These are phyloP conservation scores for Fusarium napiforme DNA, from an alignment of 2,329 filamentous ascomycete species.

Conservation along the genomic window DNA sequence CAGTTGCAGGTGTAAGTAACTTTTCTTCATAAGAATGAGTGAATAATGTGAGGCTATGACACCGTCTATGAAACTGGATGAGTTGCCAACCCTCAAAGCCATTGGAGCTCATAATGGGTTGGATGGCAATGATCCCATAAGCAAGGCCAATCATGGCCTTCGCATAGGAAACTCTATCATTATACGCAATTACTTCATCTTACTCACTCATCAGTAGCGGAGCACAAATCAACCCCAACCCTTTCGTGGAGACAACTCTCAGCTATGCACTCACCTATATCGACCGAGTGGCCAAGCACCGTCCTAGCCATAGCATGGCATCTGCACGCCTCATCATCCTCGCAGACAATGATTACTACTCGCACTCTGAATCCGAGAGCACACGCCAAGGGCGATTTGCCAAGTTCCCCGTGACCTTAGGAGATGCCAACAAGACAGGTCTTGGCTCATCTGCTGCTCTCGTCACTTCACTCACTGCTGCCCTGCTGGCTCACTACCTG, in stretches of 20 bases:
- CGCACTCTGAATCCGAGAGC: constrained; percentile 58
- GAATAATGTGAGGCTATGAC: background rate
- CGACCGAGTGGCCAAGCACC: constrained; percentile 54
- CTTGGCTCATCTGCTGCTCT: constrained; percentile 94
- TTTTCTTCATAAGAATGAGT: background rate
- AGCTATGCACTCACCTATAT: constrained; percentile 89
- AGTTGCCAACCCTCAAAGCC: background rate
- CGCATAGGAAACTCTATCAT: background rate
- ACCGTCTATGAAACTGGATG: background rate
- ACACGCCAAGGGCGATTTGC: constrained; percentile 68
- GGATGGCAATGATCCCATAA: background rate
- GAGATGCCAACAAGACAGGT: constrained; percentile 91
- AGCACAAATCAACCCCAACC: constrained; percentile 67
- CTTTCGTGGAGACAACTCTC: constrained; percentile 92
- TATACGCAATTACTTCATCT: background rate
- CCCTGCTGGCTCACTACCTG: constrained; percentile 81
- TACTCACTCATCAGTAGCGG: constrained; percentile 53
- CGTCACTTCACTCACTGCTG: constrained; percentile 85
- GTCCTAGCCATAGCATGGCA: constrained; percentile 63
- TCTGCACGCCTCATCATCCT: constrained; percentile 85
- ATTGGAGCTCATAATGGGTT: constrained; percentile 7
- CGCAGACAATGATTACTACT: constrained; percentile 98
- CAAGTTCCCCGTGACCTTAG: constrained; percentile 79
- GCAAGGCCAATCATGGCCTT: background rate
- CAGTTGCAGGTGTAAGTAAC: constrained; percentile 80